phyloP scores from a whole-genome alignment of 164 flowering plant species.

The Piper longum region DNA sequence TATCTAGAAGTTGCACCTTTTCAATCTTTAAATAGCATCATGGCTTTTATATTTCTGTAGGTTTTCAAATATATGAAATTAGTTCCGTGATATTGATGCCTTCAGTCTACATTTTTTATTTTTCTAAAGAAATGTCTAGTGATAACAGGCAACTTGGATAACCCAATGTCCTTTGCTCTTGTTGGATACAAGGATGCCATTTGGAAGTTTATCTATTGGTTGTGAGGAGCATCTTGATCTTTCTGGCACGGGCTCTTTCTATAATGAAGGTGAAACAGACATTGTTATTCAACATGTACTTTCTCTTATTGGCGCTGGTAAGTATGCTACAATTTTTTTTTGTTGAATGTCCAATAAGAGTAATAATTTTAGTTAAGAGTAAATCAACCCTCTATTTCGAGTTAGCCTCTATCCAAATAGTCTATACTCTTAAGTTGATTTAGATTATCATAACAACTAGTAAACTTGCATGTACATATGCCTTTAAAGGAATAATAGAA shows the following conservation, averaged over 20 bases:
- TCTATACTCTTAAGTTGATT: too few species aligned
- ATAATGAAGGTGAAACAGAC: constrained; percentile 93
- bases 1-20: neutral
- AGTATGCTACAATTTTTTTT: neutral
- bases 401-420: too few species aligned
- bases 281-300: constrained; percentile 73
- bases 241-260: constrained; percentile 91
- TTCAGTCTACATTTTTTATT: too few species aligned
- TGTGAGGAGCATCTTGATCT: constrained; percentile 90
- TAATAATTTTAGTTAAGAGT: too few species aligned
- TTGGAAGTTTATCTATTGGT: constrained; percentile 75
- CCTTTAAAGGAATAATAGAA: too few species aligned
- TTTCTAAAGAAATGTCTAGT: constrained; percentile 1
- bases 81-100: too few species aligned
- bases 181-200: constrained; percentile 89
- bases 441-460: too few species aligned
- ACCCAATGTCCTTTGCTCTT: constrained; percentile 79
- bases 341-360: neutral
- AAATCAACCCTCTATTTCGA: too few species aligned
- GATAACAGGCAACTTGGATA: constrained; percentile 80
- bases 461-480: too few species aligned
- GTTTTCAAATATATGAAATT: neutral
- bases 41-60: neutral
- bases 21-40: too few species aligned
- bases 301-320: constrained; percentile 71